These are phyloP conservation scores for Marasmius fiardii DNA, from an alignment of 1,284 basidiomycete species.

Conservation along the genomic window DNA sequence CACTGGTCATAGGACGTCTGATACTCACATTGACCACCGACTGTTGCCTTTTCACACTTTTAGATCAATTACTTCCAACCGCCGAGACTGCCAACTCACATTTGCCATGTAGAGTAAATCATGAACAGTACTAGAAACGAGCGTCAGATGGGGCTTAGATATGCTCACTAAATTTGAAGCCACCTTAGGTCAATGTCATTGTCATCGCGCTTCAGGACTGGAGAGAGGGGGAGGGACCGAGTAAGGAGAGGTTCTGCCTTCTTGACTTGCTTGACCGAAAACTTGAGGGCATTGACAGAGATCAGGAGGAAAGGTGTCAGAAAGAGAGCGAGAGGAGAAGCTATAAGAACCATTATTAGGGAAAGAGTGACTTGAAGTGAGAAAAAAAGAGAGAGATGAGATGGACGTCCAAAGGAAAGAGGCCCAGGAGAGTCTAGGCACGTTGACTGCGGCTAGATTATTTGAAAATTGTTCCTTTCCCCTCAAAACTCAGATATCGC, in stretches of 20 bases:
- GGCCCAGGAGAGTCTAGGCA: slow-evolving; percentile 4
- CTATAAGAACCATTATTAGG: slow-evolving; percentile 30
- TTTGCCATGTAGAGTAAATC: slow-evolving; percentile 76
- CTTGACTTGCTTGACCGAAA: slow-evolving; percentile 38
- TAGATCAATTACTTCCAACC: slow-evolving; percentile 4
- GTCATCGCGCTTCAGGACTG: slow-evolving; percentile 18
- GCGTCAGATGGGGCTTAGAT: too few relatives aligned
- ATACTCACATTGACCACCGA: slow-evolving; percentile 55
- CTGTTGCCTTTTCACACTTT: slow-evolving; percentile 45
- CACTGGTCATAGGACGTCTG: not conserved
- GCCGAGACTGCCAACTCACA: slow-evolving; percentile 36
- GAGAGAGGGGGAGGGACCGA: slow-evolving; percentile 19
- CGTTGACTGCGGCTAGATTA: not conserved
- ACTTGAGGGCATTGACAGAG: slow-evolving; percentile 30
- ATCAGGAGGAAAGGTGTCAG: slow-evolving; percentile 21
- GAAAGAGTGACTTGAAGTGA: slow-evolving; percentile 14
- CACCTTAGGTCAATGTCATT: slow-evolving; percentile 42
- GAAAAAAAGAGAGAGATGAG: slow-evolving; percentile 9
- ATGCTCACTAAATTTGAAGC: too few relatives aligned
- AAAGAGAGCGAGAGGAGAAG: slow-evolving; percentile 25
- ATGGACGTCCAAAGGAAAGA: slow-evolving; percentile 12
- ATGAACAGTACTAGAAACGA: slow-evolving; percentile 46
- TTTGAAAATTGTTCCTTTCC: too few relatives aligned
- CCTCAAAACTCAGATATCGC: too few relatives aligned
- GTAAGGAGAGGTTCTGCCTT: slow-evolving; percentile 27